These are phyloP conservation scores for Parafenestella ontariensis DNA, from an alignment of 2,329 filamentous ascomycete species.

Conservation along the genomic window DNA sequence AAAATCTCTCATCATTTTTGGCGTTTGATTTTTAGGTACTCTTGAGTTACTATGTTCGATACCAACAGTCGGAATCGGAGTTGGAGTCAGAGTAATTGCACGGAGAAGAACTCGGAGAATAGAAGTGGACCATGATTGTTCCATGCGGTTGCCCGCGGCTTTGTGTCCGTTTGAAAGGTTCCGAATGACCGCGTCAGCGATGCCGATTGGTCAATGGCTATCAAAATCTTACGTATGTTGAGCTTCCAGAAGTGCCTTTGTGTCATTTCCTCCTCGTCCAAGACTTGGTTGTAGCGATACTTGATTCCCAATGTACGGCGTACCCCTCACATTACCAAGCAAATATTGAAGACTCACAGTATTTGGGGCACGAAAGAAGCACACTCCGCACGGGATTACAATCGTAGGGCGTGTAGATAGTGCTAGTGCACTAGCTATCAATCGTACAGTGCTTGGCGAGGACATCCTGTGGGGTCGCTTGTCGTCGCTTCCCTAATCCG, in stretches of 20 bases:
- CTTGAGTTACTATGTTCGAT: conserved; percentile 16
- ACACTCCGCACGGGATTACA: conserved; percentile 11
- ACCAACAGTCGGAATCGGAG: conserved; percentile 9
- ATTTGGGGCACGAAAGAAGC: not conserved
- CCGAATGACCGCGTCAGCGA: conserved; percentile 12
- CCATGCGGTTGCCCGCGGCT: conserved; percentile 38
- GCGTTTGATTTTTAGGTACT: conserved; percentile 6
- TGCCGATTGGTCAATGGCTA: conserved; percentile 26
- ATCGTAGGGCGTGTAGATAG: conserved; percentile 20
- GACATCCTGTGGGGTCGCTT: conserved; percentile 24
- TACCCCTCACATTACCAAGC: not conserved
- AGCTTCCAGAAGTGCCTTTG: conserved; percentile 7
- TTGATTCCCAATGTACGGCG: not conserved
- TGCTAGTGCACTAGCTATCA: not conserved
- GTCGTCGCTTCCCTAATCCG: conserved; percentile 35
- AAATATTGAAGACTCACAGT: not conserved
- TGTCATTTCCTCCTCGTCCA: not conserved
- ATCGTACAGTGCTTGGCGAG: conserved; percentile 11
- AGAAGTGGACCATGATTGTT: conserved; percentile 22
- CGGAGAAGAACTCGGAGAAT: conserved; percentile 6
- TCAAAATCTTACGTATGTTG: conserved; percentile 29
- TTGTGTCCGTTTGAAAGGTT: conserved; percentile 18
- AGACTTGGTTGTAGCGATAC: not conserved
- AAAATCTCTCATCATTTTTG: conserved; percentile 14
- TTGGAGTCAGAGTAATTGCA: conserved; percentile 1